Percentiles rank a stretch among this genome's conserved stretches.
Conservation (phyloP, 176 grass and related monocot species). For the Neostapfia colusana region DNA sequence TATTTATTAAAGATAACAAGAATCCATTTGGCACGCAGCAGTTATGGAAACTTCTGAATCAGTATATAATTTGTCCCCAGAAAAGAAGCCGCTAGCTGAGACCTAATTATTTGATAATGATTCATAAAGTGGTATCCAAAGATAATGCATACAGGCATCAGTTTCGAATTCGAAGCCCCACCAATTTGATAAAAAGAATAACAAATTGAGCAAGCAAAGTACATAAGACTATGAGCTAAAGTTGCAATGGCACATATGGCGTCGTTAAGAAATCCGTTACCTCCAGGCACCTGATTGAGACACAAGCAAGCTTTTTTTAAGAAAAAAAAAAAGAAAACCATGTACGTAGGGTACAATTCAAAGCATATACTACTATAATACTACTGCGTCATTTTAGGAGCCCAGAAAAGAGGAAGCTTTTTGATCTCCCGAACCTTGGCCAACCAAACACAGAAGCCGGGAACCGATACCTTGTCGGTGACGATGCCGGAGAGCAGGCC, state of each 20-base stretch:
- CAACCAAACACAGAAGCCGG: background rate
- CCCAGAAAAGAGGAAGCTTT: background rate
- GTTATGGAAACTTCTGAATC: background rate
- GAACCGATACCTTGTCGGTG: slow-evolving; percentile 68
- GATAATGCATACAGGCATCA: background rate
- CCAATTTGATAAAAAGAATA: background rate
- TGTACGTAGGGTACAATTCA: slow-evolving; percentile 27
- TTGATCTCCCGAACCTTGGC: background rate
- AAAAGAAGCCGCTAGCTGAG: background rate
- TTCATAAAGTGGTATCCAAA: background rate
- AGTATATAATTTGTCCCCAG: background rate
- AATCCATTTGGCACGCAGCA: background rate
- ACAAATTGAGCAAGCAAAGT: background rate
- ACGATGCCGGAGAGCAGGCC: slow-evolving; percentile 94
- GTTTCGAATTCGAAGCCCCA: background rate
- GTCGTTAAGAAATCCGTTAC: background rate
- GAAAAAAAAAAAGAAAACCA: no score
- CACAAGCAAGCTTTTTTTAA: slow-evolving; percentile 27
- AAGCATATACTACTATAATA: background rate
- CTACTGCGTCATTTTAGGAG: background rate
- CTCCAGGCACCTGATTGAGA: slow-evolving; percentile 36
- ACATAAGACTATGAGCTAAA: background rate
- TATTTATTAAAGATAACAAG: background rate
- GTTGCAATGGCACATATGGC: background rate
- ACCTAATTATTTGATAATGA: background rate